Evolutionary conservation across 495 filamentous ascomycete genomes (phyloP), one percentile per base, ranked within the genome.

Genomic region (Pyrenula aspistea): DNA sequence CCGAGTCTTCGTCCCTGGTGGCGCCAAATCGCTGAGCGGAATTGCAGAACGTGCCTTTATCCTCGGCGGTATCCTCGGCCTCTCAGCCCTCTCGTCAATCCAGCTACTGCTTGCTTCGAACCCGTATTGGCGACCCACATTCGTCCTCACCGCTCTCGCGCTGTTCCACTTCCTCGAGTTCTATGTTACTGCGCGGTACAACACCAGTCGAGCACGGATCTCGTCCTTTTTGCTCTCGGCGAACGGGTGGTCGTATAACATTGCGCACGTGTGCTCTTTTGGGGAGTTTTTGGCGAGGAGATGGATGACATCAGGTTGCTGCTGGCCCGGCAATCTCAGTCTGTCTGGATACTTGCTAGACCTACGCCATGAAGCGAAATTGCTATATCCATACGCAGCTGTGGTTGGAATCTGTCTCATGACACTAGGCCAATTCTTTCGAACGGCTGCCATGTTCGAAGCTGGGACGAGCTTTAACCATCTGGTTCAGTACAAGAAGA

Each of bases 101-200:
- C 51, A 61, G 65, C 63, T 74, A 64, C 59, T 75, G 59, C 63
- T 24, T 51, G 66, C 24, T 64, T 56, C 58, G 0, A 71, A 68
- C 24, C 74, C 79, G 0, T 77, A 91, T 59, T 96, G 91, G 91
- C 88, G 93, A 58, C 66, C 86, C 1, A 83, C 89, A 19, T 85
- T 89, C 75, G 95, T 98, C 73, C 61, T 91, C 64, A 71, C 77
- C 51, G 68, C 82, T 23, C 83, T 98, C 56, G 81, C 84, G 15
- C 65, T 86, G 55, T 96, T 96, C 78, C 93, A 98, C 71, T 95
- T 95, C 73, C 85, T 98, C 69, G 93, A 98, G 71, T 98, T 87
- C 77, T 92, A 79, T 74, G 85, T 82, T 53, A 96, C 92, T 0
- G 93, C 93, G 23, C 71, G 70, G 22, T 87, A 87, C 71, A 97